Evolutionary conservation across 2,329 filamentous ascomycete genomes (phyloP).

Genomic region (Neofusicoccum sp.): DNA sequence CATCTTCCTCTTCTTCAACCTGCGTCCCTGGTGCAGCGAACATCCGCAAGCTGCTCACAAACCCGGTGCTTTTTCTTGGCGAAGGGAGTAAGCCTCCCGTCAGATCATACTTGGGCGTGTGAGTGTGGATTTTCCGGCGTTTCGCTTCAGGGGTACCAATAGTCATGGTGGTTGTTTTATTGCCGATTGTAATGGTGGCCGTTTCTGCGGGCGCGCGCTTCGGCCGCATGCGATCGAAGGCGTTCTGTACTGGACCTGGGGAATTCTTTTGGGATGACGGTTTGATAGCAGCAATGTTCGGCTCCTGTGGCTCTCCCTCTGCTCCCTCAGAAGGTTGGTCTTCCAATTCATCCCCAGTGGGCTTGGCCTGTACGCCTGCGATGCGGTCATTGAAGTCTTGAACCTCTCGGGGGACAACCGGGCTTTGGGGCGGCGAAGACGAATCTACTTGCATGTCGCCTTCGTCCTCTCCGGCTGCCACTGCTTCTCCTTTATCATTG

Average conservation of each 20-base stretch:
- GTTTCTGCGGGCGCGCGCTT: conserved; percentile 62
- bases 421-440: background rate
- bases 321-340: background rate
- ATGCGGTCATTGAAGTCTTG: conserved; percentile 43
- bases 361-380: conserved; percentile 32
- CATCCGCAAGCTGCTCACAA: conserved; percentile 47
- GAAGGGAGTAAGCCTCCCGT: conserved; percentile 30
- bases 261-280: conserved; percentile 31
- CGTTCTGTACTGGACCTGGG: conserved; percentile 55
- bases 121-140: conserved; percentile 41
- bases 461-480: conserved; percentile 28
- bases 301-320: conserved; percentile 16
- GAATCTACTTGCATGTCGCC: conserved; percentile 12
- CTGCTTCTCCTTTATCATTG: background rate
- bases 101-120: conserved; percentile 36
- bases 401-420: conserved; percentile 19
- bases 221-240: conserved; percentile 63
- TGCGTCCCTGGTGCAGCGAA: conserved; percentile 57
- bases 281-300: background rate
- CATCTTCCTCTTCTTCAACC: conserved; percentile 22
- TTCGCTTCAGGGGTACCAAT: conserved; percentile 56
- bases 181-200: conserved; percentile 73
- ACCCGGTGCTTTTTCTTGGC: conserved; percentile 27
- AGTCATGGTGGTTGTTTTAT: conserved; percentile 63
- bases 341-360: background rate